These are phyloP conservation scores for Miscanthus sacchariflorus DNA, from an alignment of 202 grass and related monocot species.

Conservation along the genomic window DNA sequence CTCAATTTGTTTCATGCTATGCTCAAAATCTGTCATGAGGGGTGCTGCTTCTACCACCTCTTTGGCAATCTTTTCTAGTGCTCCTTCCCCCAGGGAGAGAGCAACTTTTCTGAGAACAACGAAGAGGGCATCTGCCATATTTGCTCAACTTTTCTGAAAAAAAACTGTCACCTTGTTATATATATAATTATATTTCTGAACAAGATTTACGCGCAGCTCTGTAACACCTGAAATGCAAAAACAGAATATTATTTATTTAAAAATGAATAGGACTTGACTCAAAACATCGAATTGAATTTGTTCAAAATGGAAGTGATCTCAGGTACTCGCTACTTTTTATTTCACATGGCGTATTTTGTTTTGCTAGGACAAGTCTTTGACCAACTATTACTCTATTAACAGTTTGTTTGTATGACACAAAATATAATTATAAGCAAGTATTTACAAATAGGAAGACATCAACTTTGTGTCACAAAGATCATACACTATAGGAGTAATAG, in stretches of 20 bases:
- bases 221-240: background rate
- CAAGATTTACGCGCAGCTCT: too few species aligned
- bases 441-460: background rate
- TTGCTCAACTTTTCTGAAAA: background rate
- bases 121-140: conserved; percentile 53
- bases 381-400: too few species aligned
- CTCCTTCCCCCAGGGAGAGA: conserved; percentile 22
- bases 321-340: background rate
- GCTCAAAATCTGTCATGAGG: conserved; percentile 33
- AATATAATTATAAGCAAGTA: background rate
- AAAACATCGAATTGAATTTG: background rate
- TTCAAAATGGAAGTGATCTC: background rate
- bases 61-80: conserved; percentile 13
- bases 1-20: conserved; percentile 49
- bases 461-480: background rate
- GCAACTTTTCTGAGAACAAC: conserved; percentile 56
- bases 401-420: background rate
- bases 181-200: background rate
- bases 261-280: background rate
- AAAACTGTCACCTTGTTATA: background rate
- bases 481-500: background rate
- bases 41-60: conserved; percentile 34
- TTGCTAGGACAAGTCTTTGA: background rate
- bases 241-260: background rate
- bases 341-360: background rate